These are phyloP conservation scores for Brassica napus DNA, from an alignment of 345 rosid species.

Conservation along the genomic window DNA sequence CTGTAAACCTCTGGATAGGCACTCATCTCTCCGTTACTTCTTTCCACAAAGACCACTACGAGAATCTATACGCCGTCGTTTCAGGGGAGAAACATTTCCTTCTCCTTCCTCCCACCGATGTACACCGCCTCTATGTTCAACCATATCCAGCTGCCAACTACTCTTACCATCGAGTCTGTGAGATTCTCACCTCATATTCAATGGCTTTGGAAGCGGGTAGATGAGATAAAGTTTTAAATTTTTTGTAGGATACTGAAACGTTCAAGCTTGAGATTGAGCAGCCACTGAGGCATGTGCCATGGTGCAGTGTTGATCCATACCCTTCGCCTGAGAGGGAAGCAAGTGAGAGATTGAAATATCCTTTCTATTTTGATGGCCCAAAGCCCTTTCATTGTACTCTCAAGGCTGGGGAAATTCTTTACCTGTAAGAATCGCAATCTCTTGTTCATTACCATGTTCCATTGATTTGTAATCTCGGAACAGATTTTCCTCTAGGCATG, in stretches of 20 bases:
- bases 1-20: slow-evolving; percentile 94
- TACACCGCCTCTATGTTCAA: slow-evolving; percentile 73
- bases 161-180: slow-evolving; percentile 41
- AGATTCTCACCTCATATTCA: slow-evolving; percentile 33
- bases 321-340: slow-evolving; percentile 52
- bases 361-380: slow-evolving; percentile 75
- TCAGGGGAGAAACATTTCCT: slow-evolving; percentile 82
- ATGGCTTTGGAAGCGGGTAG: neutral
- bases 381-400: slow-evolving; percentile 71
- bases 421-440: slow-evolving; percentile 59
- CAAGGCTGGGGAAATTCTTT: slow-evolving; percentile 82
- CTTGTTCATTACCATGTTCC: slow-evolving; percentile 4
- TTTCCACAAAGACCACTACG: slow-evolving; percentile 90
- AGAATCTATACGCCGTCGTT: slow-evolving; percentile 84
- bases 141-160: slow-evolving; percentile 72
- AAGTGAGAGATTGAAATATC: slow-evolving; percentile 56
- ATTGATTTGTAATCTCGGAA: slow-evolving; percentile 4
- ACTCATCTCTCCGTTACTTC: slow-evolving; percentile 69
- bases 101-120: slow-evolving; percentile 81
- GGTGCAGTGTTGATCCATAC: slow-evolving; percentile 83
- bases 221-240: slow-evolving; percentile 21
- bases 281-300: slow-evolving; percentile 63
- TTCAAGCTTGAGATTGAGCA: slow-evolving; percentile 65
- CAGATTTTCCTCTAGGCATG: neutral
- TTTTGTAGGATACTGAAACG: slow-evolving; percentile 50